Evolutionary conservation across 163 green algal genomes (phyloP).

Genomic region (Scenedesmus sp.): DNA sequence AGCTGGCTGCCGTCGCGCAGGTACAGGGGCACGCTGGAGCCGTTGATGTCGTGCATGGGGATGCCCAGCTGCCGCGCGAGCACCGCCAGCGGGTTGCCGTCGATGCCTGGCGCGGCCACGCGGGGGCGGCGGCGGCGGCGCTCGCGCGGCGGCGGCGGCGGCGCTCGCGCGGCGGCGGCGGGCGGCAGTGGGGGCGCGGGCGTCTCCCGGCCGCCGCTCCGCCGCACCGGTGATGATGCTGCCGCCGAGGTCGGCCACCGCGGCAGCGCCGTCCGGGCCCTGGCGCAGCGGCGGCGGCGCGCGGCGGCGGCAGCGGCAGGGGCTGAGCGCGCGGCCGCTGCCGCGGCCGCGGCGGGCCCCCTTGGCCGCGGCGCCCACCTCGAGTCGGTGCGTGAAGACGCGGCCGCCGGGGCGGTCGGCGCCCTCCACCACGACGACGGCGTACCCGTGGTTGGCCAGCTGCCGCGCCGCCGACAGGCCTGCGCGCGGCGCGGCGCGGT

Average conservation of each 20-base stretch:
- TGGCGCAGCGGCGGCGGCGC: no score
- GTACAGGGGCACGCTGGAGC: conserved; percentile 64
- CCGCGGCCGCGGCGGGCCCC: neutral
- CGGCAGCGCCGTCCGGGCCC: neutral
- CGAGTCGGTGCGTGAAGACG: conserved; percentile 82
- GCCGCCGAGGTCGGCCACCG: conserved; percentile 87
- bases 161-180: no score
- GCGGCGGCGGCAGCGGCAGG: neutral
- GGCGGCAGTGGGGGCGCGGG: no score
- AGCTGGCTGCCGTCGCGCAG: conserved; percentile 54
- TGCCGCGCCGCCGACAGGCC: conserved; percentile 89
- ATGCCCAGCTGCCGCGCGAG: conserved; percentile 85
- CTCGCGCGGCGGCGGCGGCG: no score
- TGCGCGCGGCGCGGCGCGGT: no score
- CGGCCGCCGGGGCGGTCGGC: conserved; percentile 82
- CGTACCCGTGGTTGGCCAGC: conserved; percentile 80
- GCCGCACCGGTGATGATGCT: conserved; percentile 92
- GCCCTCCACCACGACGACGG: conserved; percentile 91
- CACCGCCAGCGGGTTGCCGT: conserved; percentile 95
- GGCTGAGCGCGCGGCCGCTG: neutral
- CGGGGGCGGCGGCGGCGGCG: no score
- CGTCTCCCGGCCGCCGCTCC: no score
- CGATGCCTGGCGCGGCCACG: no score
- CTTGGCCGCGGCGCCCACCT: conserved; percentile 55
- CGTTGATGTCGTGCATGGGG: conserved; percentile 80